Conservation (phyloP, 2,329 filamentous ascomycete genomes). For the Bipolaris bicolor region DNA sequence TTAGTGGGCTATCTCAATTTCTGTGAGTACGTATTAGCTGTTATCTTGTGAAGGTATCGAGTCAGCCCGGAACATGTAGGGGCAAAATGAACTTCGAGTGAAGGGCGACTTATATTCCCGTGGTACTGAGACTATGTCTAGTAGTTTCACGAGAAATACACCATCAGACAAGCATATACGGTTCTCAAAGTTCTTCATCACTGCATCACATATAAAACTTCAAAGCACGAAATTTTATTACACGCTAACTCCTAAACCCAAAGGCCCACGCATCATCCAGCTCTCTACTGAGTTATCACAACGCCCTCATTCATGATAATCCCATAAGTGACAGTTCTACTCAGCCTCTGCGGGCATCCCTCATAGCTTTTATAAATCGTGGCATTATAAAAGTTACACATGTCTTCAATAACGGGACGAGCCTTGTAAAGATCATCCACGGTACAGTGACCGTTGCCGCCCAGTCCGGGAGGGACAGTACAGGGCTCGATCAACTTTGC, state of each 20-base stretch:
- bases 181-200: too few relatives aligned
- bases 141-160: too few relatives aligned
- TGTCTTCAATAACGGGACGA: slow-evolving; percentile 27
- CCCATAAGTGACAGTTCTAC: slow-evolving; percentile 23
- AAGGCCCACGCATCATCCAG: neutral
- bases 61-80: too few relatives aligned
- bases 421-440: slow-evolving; percentile 19
- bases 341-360: slow-evolving; percentile 21
- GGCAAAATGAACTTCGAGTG: too few relatives aligned
- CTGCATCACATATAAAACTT: neutral
- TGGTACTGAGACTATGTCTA: too few relatives aligned
- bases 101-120: too few relatives aligned
- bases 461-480: slow-evolving; percentile 17
- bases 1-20: neutral
- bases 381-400: slow-evolving; percentile 37
- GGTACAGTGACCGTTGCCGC: slow-evolving; percentile 22
- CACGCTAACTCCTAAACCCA: neutral
- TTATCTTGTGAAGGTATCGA: too few relatives aligned
- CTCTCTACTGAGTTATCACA: slow-evolving; percentile 3
- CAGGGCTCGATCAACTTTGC: slow-evolving; percentile 28
- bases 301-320: slow-evolving; percentile 21
- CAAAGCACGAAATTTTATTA: neutral
- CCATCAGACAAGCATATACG: too few relatives aligned
- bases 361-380: slow-evolving; percentile 29
- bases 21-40: neutral